Conservation (phyloP, 2,329 filamentous ascomycete genomes). For the Talaromyces islandicus region DNA sequence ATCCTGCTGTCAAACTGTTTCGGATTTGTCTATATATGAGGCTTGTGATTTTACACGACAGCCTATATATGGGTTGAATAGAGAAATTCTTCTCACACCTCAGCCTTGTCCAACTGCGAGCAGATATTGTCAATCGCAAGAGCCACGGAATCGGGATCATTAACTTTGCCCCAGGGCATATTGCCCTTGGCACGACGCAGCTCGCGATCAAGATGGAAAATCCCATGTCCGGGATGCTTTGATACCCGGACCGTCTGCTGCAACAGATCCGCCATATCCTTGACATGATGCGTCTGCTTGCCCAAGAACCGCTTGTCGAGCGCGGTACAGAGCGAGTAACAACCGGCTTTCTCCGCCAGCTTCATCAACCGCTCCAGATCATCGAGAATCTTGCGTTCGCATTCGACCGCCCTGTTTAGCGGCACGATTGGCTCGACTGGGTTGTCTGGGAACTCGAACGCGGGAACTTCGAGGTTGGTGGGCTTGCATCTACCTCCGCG, state of each 20-base stretch:
- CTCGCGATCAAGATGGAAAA: constrained; percentile 17
- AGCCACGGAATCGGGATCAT: constrained; percentile 15
- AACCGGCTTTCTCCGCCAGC: constrained; percentile 12
- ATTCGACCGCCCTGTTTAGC: constrained; percentile 13
- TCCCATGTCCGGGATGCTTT: constrained; percentile 17
- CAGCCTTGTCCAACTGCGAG: background rate
- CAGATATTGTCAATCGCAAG: background rate
- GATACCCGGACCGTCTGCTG: constrained; percentile 18
- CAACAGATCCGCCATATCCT: constrained; percentile 18
- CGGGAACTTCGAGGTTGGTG: constrained; percentile 16
- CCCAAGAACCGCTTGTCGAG: constrained; percentile 16
- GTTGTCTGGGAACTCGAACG: constrained; percentile 15
- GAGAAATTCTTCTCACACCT: background rate
- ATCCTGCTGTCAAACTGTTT: background rate
- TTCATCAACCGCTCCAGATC: constrained; percentile 16
- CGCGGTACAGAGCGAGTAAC: constrained; percentile 11
- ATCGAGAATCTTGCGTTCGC: constrained; percentile 15
- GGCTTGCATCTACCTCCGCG: constrained; percentile 18
- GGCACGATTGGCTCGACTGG: constrained; percentile 18
- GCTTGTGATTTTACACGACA: background rate
- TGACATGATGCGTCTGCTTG: constrained; percentile 18
- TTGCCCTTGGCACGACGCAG: constrained; percentile 12
- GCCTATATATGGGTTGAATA: background rate
- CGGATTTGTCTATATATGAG: background rate
- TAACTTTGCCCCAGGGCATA: constrained; percentile 11